phyloP scores from a whole-genome alignment of 2,329 filamentous ascomycete genomes.

The Colletotrichum karsti region DNA sequence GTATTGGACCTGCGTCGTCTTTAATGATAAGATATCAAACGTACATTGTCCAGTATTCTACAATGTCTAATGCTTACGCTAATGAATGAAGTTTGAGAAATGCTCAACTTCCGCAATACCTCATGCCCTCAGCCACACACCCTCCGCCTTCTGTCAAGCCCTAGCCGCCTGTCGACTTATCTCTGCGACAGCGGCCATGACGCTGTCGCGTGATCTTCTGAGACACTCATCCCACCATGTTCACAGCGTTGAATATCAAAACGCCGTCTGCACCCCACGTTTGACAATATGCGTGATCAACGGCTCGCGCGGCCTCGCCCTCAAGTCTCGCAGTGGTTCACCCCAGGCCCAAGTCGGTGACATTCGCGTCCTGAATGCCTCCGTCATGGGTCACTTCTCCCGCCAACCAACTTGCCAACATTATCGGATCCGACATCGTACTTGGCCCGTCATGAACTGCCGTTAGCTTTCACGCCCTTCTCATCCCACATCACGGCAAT shows the following conservation, averaged over 20 bases:
- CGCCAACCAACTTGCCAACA: too few species aligned
- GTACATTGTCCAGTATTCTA: too few species aligned
- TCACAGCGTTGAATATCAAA: slow-evolving; percentile 19
- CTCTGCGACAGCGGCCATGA: background rate
- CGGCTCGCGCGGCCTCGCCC: background rate
- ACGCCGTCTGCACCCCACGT: slow-evolving; percentile 14
- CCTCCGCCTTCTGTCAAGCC: background rate
- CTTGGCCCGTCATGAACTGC: background rate
- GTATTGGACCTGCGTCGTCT: too few species aligned
- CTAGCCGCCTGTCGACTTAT: slow-evolving; percentile 5
- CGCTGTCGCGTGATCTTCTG: slow-evolving; percentile 14
- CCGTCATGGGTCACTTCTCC: background rate
- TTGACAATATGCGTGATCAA: background rate
- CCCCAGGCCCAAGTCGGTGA: background rate
- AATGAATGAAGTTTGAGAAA: too few species aligned
- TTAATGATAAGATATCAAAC: too few species aligned
- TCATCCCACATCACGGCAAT: slow-evolving; percentile 45
- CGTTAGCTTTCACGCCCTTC: slow-evolving; percentile 30
- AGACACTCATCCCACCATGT: slow-evolving; percentile 19
- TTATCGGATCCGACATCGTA: too few species aligned
- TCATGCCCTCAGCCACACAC: background rate
- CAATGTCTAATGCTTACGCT: too few species aligned
- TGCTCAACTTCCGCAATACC: background rate
- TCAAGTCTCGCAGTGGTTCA: background rate
- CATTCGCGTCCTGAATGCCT: background rate